Base-by-base conservation (phyloP, 305 asterid genomes). In the Fraxinus angustifolia region DNA sequence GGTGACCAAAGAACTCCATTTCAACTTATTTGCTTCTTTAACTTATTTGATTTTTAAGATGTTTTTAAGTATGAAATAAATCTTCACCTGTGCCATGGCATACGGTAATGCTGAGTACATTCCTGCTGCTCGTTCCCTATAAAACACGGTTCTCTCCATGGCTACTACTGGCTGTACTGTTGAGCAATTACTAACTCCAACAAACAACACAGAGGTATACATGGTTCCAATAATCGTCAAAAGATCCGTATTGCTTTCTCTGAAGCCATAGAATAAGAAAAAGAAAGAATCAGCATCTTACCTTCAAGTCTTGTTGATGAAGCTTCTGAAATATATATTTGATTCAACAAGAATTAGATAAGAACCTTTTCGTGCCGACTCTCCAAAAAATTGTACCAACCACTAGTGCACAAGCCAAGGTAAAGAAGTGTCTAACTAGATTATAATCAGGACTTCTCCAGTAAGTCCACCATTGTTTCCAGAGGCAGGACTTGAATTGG, bases 51-150 rank as follows among this genome's bases (percentile, higher is more conserved):
- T 21, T 62, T 60, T 8, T 19, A 62, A 62, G 71, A 60, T 48
- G 33, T 3, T 30, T 16, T 77, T 76, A 30, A 19, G 8, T 42
- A 58, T 56, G 71, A 75, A 6, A 28, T 16, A 48, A 4, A 79
- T 78, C 19, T 79, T 84, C 65, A 96, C 98, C 97, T 96, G 99
- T 80, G 98, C 90, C 86, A 94, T 79, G 81, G 99, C 99, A 86
- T 96, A 96, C 42, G 99, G 99, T 45, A 96, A 82, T 17, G 98
- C 95, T 6, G 99, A 92, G 91, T 95, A 95, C 98, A 95, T 91
- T 40, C 99, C 97, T 4, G 99, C 97, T 3, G 98, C 98, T 71
- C 90, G 89, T 85, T 94, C 99, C 72, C 98, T 86, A 42, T 96
- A 96, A 83, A 93, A 94, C 42, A 94, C 99, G 0, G 97, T 93